Percentiles rank a stretch among this genome's conserved stretches.
Evolutionary conservation across 1,284 basidiomycete species (phyloP).

Genomic region (Coniophora puteana): DNA sequence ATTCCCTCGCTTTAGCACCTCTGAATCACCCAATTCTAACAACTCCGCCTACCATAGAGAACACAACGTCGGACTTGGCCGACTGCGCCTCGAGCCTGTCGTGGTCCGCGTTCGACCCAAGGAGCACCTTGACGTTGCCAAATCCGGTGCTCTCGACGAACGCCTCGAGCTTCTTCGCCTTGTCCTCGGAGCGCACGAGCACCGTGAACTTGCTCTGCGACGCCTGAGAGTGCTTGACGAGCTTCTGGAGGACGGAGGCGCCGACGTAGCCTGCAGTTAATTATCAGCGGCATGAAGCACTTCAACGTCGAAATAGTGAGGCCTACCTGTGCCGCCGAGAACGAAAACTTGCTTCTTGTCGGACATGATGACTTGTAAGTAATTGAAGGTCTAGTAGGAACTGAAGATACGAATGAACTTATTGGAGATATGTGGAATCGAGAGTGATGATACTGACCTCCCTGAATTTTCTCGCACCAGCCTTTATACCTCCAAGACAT

Average conservation of each 20-base stretch:
- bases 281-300: conserved; percentile 5
- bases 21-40: no score
- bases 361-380: conserved; percentile 7
- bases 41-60: no score
- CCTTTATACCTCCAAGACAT: no score
- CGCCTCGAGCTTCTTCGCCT: conserved; percentile 27
- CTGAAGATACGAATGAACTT: no score
- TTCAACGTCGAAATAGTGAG: not conserved
- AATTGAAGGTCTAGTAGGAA: no score
- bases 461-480: no score
- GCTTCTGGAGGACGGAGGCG: conserved; percentile 35
- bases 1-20: no score
- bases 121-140: conserved; percentile 19
- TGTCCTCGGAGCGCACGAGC: conserved; percentile 39
- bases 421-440: no score
- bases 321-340: conserved; percentile 22
- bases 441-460: no score
- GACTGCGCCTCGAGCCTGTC: conserved; percentile 21
- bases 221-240: conserved; percentile 32
- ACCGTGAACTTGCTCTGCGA: conserved; percentile 32
- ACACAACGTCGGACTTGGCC: conserved; percentile 29
- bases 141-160: conserved; percentile 24
- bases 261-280: conserved; percentile 39
- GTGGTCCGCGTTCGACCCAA: conserved; percentile 23
- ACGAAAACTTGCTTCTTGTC: conserved; percentile 19